Evolutionary conservation across 1,284 basidiomycete genomes (phyloP), one percentile per base, ranked within the genome.

Genomic region (Cryptococcus floricola): DNA sequence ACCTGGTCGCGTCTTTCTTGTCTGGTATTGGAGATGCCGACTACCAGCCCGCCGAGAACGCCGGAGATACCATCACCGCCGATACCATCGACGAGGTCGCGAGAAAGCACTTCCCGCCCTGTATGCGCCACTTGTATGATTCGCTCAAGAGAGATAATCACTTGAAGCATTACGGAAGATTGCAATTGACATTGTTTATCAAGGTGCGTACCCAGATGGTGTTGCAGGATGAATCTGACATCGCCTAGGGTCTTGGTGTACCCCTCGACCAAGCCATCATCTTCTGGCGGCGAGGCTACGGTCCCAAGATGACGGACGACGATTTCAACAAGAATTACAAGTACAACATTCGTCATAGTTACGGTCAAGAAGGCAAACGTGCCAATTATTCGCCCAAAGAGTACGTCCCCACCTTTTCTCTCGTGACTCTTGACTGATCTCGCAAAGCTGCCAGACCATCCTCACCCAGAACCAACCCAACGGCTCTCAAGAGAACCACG

Each of bases 311-410:
- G 56, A 86, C 86, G 23, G 94, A 98, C 63, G 93, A 98, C 78
- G 89, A 94, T 76, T 99, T 98, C 80, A 94, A 93, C 80, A 99
- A 98, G 75, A 91, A 97, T 71, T 89, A 98, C 81, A 87, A 86
- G 66, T 99, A 99, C 78, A 98, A 98, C 68, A 94, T 99, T 66
- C 86, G 95, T 41, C 96, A 98, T 77, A 87, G 86, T 9, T 99
- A 89, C 73, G 96, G 96, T 46, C 80, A 97, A 44, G 96, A 98
- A 75, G 96, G 96, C 8, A 89, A 88, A 70, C 84, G 95, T 42
- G 88, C 87, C 50, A 97, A 98, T 76, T 98, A 98, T 74, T 84
- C 91, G 4, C 93, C 96, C 0, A 91, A 88, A 78, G 93, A 84
- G 91, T 89, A 39, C 51, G 81, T 66, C 23, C 4, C 23, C 48